Percentiles rank a stretch among this genome's conserved stretches.
Conservation (phyloP, 805 yeast genomes). For the Yarrowia sp. region DNA sequence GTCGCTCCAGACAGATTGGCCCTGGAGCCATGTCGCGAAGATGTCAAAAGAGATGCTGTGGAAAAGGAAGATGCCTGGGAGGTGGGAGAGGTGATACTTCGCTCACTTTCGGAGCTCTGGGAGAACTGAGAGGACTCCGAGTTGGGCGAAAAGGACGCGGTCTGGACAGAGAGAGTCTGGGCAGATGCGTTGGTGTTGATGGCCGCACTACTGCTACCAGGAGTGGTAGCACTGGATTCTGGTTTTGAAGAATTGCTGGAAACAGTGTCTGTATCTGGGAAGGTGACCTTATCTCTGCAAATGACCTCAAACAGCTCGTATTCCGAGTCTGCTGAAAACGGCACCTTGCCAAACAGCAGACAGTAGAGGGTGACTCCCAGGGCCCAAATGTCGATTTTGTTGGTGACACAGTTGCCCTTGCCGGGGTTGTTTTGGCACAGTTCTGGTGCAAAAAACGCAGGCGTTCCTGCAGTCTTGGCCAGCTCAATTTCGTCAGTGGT, state of each 20-base stretch:
- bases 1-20: neutral
- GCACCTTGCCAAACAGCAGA: slow-evolving; percentile 79
- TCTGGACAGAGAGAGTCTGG: neutral
- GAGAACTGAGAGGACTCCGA: neutral
- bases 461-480: slow-evolving; percentile 54
- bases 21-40: neutral
- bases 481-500: slow-evolving; percentile 71
- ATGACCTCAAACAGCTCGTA: slow-evolving; percentile 82
- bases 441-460: slow-evolving; percentile 94
- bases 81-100: slow-evolving; percentile 1
- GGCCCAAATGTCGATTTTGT: slow-evolving; percentile 97
- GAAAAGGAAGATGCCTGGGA: slow-evolving; percentile 14
- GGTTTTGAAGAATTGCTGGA: neutral
- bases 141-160: neutral
- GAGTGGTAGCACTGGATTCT: neutral
- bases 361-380: slow-evolving; percentile 89
- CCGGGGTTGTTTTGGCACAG: slow-evolving; percentile 27
- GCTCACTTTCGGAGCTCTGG: neutral
- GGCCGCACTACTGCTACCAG: neutral
- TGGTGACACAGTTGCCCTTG: slow-evolving; percentile 52
- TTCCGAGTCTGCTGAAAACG: slow-evolving; percentile 84
- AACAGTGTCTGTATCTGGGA: neutral
- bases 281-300: slow-evolving; percentile 12
- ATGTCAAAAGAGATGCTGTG: neutral
- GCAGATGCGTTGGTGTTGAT: neutral